phyloP scores from a whole-genome alignment of 768 basidiomycete genomes.

The Leucocoprinus leucothites region DNA sequence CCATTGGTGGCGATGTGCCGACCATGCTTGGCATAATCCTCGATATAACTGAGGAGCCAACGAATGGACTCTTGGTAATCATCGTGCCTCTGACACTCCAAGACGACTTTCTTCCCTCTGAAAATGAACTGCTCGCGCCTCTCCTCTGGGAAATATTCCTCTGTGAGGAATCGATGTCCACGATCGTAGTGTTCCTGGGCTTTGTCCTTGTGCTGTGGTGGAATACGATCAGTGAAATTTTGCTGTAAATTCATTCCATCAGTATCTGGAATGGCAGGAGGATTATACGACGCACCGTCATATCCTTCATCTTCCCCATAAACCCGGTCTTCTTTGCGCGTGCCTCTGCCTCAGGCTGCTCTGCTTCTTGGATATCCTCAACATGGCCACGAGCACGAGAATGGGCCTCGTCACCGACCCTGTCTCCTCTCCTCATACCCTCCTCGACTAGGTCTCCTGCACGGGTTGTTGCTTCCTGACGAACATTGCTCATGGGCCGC shows the following conservation, averaged over 20 bases:
- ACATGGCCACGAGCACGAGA: conserved; percentile 8
- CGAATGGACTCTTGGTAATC: conserved; percentile 81
- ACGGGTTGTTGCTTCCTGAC: conserved; percentile 17
- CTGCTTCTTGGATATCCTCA: not conserved
- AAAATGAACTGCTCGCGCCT: conserved; percentile 91
- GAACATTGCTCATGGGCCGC: conserved; percentile 22
- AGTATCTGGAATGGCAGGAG: not conserved
- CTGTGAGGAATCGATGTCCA: conserved; percentile 64
- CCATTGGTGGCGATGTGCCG: conserved; percentile 22
- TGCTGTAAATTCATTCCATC: conserved; percentile 17
- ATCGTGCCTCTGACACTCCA: conserved; percentile 90
- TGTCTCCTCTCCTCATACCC: not conserved
- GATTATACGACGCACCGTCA: conserved; percentile 16
- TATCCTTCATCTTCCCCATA: conserved; percentile 30
- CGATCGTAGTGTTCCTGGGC: conserved; percentile 52
- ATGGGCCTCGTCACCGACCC: conserved; percentile 12
- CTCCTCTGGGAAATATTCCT: conserved; percentile 89
- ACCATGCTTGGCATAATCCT: conserved; percentile 60
- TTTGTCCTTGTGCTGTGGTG: conserved; percentile 64
- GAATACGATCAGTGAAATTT: conserved; percentile 47
- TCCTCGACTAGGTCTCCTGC: conserved; percentile 13
- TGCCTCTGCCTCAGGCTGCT: conserved; percentile 9
- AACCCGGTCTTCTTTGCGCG: conserved; percentile 30
- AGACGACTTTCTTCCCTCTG: conserved; percentile 88
- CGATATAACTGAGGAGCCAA: conserved; percentile 67